These are phyloP conservation scores for Rhodotorula sp. DNA, from an alignment of 1,284 basidiomycete species.

Conservation along the genomic window DNA sequence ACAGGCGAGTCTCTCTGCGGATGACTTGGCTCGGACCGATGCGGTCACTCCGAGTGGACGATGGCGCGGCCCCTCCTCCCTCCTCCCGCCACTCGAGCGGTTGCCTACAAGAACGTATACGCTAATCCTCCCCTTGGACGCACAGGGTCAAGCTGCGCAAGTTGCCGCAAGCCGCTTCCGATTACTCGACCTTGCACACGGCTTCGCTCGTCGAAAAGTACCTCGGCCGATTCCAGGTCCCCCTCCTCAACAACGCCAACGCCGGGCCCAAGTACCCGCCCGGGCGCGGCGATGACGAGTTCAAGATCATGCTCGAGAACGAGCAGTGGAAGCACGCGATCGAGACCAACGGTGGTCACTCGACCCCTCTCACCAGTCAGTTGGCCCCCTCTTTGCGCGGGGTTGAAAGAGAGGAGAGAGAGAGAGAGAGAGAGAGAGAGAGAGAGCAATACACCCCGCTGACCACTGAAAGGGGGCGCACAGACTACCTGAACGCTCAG, in stretches of 20 bases:
- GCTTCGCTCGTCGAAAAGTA: constrained; percentile 85
- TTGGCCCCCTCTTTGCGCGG: constrained; percentile 34
- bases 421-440: too few relatives aligned
- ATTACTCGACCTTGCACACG: constrained; percentile 13
- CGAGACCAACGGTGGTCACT: constrained; percentile 69
- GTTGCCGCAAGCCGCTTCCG: constrained; percentile 10
- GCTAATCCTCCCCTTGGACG: too few relatives aligned
- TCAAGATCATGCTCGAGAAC: constrained; percentile 48
- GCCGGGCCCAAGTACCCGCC: constrained; percentile 44
- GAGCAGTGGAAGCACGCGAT: constrained; percentile 56
- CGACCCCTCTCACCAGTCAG: constrained; percentile 85
- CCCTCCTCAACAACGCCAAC: not conserved
- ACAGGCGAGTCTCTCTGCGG: constrained; percentile 29
- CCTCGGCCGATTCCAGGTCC: constrained; percentile 62
- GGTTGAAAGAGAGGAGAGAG: too few relatives aligned
- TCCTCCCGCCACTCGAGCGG: too few relatives aligned
- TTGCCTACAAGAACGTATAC: too few relatives aligned
- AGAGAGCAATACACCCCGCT: too few relatives aligned
- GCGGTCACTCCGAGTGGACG: not conserved
- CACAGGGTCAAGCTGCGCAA: constrained; percentile 40
- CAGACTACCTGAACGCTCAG: constrained; percentile 96
- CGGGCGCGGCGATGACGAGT: constrained; percentile 41
- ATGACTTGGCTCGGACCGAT: not conserved
- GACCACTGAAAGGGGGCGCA: too few relatives aligned
- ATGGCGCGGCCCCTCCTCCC: constrained; percentile 9